Evolutionary conservation across 2,329 filamentous ascomycete genomes (phyloP), one percentile per base, ranked within the genome.

Genomic region (Aspergillus viridinutans): DNA sequence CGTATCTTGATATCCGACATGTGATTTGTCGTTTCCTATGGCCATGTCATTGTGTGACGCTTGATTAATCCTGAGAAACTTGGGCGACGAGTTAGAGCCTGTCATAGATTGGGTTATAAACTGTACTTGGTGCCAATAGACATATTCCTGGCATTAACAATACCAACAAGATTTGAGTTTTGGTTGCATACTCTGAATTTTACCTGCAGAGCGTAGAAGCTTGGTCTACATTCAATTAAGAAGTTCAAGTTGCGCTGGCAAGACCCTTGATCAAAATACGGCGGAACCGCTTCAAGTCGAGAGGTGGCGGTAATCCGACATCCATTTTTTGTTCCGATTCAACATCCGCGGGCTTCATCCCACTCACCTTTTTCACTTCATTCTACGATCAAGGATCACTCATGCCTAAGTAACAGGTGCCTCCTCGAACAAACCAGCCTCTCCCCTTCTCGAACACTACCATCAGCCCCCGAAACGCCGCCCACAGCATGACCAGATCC

Each of bases 1-100:
- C 45, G 25, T 59, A 29, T 58, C 54, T 63, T 64, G 63, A 66
- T 66, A 67, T 67, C 65, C 64, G 57, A 59, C 52, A 53, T 55
- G 29, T 53, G 54, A 35, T 50, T 45, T 52, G 20, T 32, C 47
- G 50, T 45, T 49, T 45, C 23, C 40, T 51, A 20, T 38, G 23
- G 48, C 56, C 26, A 29, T n/a, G 50, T 29, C 38, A 29, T 43
- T 20, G 45, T 40, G 47, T 50, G 21, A 48, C 53, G 20, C 48
- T 55, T 50, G 23, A 20, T 28, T 26, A 42, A n/a, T 42, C 21
- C 12, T 20, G 12, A 23, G 12, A 25, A 7, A 7, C 3, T 23
- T 45, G n/a, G n/a, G 4, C 10, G 21, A 20, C n/a, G n/a, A 10
- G 20, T 23, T 23, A 23, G 43, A 25, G 23, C 25, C 17, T 17